Evolutionary conservation across 2,329 filamentous ascomycete species (phyloP).

Genomic region (Phaeoacremonium minimum): DNA sequence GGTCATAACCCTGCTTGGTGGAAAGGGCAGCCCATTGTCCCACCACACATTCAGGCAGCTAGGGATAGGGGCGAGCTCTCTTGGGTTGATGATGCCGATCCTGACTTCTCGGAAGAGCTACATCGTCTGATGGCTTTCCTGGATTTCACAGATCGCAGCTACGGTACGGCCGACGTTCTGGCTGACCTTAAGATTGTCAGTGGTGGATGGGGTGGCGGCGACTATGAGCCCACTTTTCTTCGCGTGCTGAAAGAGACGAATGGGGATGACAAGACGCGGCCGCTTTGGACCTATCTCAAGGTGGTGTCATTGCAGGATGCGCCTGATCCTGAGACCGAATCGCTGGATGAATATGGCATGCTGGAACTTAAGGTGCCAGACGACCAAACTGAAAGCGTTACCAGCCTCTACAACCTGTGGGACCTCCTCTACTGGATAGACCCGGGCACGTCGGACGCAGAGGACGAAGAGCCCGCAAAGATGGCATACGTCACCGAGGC

Average conservation of each 20-base stretch:
- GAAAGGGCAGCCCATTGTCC: constrained; percentile 49
- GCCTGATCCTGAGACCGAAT: background rate
- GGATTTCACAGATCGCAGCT: constrained; percentile 55
- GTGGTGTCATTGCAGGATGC: constrained; percentile 2
- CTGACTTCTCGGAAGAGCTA: constrained; percentile 47
- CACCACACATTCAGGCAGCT: constrained; percentile 20
- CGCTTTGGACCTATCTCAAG: constrained; percentile 6
- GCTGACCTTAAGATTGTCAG: constrained; percentile 14
- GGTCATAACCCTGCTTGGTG: constrained; percentile 58
- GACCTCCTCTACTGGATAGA: constrained; percentile 24
- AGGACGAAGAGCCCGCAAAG: constrained; percentile 4
- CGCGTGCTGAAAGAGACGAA: background rate
- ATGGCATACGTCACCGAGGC: constrained; percentile 7
- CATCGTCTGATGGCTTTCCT: constrained; percentile 62
- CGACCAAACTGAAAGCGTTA: constrained; percentile 78
- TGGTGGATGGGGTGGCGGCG: background rate
- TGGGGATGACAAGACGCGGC: background rate
- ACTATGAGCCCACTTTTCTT: background rate
- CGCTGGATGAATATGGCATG: constrained; percentile 10
- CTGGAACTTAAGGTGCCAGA: constrained; percentile 51
- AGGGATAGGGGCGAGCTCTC: no score
- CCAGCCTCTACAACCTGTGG: constrained; percentile 30
- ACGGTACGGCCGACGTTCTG: constrained; percentile 50
- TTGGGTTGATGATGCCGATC: constrained; percentile 15
- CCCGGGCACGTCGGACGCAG: constrained; percentile 2